phyloP scores from a whole-genome alignment of 768 basidiomycete species.

The Phlegmacium glaucopus region DNA sequence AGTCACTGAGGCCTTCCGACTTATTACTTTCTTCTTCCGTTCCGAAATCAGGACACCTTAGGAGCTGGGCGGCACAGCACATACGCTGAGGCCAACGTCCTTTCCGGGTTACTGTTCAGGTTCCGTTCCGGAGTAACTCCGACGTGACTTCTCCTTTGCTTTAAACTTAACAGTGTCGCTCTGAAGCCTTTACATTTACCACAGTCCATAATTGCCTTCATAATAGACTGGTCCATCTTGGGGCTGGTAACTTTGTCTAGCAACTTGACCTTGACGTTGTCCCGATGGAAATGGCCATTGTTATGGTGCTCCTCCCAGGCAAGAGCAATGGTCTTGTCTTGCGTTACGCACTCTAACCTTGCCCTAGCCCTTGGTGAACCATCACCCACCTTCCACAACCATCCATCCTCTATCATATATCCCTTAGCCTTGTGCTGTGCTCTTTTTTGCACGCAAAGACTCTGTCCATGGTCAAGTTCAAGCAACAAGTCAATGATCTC shows the following conservation, averaged over 20 bases:
- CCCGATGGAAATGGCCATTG: constrained; percentile 31
- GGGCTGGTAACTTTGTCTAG: constrained; percentile 26
- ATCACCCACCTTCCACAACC: constrained; percentile 23
- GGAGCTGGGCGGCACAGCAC: too few relatives aligned
- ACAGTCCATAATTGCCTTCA: constrained; percentile 22
- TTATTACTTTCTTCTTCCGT: too few relatives aligned
- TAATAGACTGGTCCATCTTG: constrained; percentile 22
- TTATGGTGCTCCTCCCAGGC: constrained; percentile 18
- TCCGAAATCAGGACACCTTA: too few relatives aligned
- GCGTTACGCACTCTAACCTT: constrained; percentile 24
- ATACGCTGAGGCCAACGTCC: too few relatives aligned
- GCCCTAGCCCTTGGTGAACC: constrained; percentile 12
- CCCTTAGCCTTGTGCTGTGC: too few relatives aligned
- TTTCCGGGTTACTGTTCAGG: too few relatives aligned
- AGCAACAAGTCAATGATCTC: constrained; percentile 18
- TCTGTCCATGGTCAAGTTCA: constrained; percentile 15
- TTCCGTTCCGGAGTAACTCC: too few relatives aligned
- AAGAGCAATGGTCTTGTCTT: constrained; percentile 18
- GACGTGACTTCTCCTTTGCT: too few relatives aligned
- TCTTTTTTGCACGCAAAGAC: constrained; percentile 8
- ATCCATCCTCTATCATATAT: constrained; percentile 24
- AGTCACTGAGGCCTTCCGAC: too few relatives aligned
- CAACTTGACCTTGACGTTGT: constrained; percentile 27
- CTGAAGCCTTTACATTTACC: constrained; percentile 29
- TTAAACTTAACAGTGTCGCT: too few relatives aligned